A percentile compares a stretch with the other conserved stretches of the same genome.
Evolutionary conservation across 208 protist genomes (phyloP).

Genomic region (Leishmania guyanensis): DNA sequence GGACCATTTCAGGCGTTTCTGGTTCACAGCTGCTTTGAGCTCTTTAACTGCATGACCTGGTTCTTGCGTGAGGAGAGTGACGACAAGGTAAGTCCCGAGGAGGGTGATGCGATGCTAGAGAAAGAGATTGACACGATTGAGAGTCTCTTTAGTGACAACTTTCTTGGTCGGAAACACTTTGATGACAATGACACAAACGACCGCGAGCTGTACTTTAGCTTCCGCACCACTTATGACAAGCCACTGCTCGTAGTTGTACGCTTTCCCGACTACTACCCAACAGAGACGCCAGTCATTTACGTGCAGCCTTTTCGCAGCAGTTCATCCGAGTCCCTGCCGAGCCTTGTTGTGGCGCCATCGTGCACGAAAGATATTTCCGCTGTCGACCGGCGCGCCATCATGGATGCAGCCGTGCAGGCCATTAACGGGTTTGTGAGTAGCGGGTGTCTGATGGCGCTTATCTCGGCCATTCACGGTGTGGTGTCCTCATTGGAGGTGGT

Average conservation of each 20-base stretch:
- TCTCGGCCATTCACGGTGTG: conserved; percentile 66
- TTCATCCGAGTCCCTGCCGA: conserved; percentile 21
- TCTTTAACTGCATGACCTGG: conserved; percentile 87
- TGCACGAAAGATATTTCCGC: conserved; percentile 74
- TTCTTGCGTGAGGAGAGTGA: conserved; percentile 55
- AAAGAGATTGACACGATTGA: conserved; percentile 73
- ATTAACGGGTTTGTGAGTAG: conserved; percentile 68
- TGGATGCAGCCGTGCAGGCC: conserved; percentile 73
- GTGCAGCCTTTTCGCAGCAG: conserved; percentile 49
- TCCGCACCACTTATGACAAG: conserved; percentile 52
- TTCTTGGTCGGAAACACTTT: conserved; percentile 61
- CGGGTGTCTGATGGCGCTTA: conserved; percentile 70
- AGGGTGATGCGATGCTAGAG: conserved; percentile 59
- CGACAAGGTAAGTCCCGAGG: conserved; percentile 34
- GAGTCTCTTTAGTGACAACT: conserved; percentile 70
- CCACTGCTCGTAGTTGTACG: conserved; percentile 62
- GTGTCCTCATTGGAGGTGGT: conserved; percentile 38
- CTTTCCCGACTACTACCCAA: conserved; percentile 79
- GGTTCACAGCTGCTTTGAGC: conserved; percentile 78
- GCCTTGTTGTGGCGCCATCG: conserved; percentile 41
- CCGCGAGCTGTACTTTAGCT: conserved; percentile 70
- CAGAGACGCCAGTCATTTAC: conserved; percentile 69
- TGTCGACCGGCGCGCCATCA: conserved; percentile 48
- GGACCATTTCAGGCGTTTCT: conserved; percentile 77
- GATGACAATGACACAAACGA: conserved; percentile 59